Evolutionary conservation across 2,329 filamentous ascomycete genomes (phyloP).

Genomic region (Arthroderma sp.): DNA sequence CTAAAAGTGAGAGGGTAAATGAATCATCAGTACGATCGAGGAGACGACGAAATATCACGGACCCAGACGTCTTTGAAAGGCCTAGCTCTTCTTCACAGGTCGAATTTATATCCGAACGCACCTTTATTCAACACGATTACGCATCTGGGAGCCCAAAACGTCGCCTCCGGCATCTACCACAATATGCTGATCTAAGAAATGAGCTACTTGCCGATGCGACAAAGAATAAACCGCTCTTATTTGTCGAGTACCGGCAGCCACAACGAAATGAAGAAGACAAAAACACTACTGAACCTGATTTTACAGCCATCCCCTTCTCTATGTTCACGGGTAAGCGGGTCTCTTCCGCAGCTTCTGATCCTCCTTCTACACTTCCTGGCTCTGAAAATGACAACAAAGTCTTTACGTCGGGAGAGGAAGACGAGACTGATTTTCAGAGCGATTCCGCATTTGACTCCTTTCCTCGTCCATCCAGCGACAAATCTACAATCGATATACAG

Average conservation of each 20-base stretch:
- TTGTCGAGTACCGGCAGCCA: no score
- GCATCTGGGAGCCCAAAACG: conserved; percentile 6
- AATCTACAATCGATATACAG: conserved; percentile 42
- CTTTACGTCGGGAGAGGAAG: conserved; percentile 45
- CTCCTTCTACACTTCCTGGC: conserved; percentile 45
- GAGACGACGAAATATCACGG: conserved; percentile 29
- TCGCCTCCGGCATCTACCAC: conserved; percentile 10
- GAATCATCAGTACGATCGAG: conserved; percentile 14
- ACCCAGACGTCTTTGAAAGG: conserved; percentile 25
- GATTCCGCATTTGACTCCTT: conserved; percentile 52
- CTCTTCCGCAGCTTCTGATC: conserved; percentile 46
- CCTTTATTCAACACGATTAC: neutral
- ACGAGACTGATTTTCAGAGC: conserved; percentile 48
- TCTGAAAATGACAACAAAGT: conserved; percentile 48
- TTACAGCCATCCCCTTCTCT: no score
- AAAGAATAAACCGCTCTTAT: no score
- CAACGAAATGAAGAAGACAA: no score
- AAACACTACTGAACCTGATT: no score
- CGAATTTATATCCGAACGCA: conserved; percentile 6
- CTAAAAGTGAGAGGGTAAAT: conserved; percentile 17
- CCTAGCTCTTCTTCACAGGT: conserved; percentile 21
- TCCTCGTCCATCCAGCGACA: conserved; percentile 42
- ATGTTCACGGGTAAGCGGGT: conserved; percentile 31
- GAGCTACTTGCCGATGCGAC: conserved; percentile 2
- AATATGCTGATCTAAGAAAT: conserved; percentile 9